Percentiles rank a stretch among this genome's conserved stretches.
These are phyloP conservation scores for Trifolium fragiferum DNA, from an alignment of 306 rosid species.

Conservation along the genomic window DNA sequence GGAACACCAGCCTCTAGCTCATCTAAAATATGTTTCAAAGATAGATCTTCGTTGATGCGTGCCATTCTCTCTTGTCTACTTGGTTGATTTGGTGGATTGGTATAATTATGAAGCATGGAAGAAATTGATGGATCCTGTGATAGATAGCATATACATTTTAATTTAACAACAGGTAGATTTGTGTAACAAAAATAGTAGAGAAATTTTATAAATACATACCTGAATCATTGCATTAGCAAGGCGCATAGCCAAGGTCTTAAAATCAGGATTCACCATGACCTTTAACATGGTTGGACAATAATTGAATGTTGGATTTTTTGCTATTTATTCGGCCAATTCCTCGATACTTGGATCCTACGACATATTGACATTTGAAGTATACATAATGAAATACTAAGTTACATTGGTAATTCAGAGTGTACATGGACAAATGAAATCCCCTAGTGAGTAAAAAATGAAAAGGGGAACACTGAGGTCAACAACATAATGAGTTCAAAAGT, in stretches of 20 bases:
- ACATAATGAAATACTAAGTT: constrained; percentile 2
- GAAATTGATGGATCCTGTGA: constrained; percentile 95
- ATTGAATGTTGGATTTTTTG: constrained; percentile 90
- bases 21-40: constrained; percentile 90
- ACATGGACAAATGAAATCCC: constrained; percentile 35
- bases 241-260: constrained; percentile 97
- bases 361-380: constrained; percentile 32
- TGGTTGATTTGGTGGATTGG: constrained; percentile 55
- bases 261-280: constrained; percentile 96
- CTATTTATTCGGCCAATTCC: constrained; percentile 94
- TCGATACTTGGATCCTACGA: constrained; percentile 95
- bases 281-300: constrained; percentile 87
- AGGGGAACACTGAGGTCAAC: background rate
- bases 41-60: constrained; percentile 91
- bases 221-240: constrained; percentile 91
- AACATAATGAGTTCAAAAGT: background rate
- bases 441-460: constrained; percentile 16
- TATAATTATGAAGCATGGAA: constrained; percentile 73
- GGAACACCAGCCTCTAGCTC: constrained; percentile 97
- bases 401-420: constrained; percentile 18
- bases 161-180: constrained; percentile 7
- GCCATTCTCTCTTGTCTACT: constrained; percentile 91
- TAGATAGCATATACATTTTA: constrained; percentile 34
- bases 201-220: constrained; percentile 67
- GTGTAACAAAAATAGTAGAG: constrained; percentile 12